Evolutionary conservation across 768 basidiomycete species (phyloP), one percentile per base, ranked within the genome.

Genomic region (Rhizopogon sp.): DNA sequence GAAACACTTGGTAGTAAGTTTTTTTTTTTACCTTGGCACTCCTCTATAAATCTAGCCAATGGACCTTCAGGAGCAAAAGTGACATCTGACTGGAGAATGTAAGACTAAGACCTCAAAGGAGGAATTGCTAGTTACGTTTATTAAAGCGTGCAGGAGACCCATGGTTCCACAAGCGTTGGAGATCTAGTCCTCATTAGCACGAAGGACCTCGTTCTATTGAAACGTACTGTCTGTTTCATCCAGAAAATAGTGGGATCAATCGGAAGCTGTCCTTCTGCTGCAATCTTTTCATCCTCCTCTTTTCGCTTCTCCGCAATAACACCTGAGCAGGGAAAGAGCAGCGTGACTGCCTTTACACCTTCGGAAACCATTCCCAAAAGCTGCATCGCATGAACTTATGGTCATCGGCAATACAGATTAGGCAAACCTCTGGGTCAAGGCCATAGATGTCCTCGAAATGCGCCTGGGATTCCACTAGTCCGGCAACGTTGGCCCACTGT

Each of bases 91-190:
- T 88, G 40, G 5, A 13, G 5, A 28, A 25, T 37, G 53, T 43
- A 57, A 56, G 56, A 54, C 47, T 53, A 53, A 47, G 29, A 29
- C 39, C 14, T 41, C 16, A 9, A 52, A 60, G 14, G 22, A 56
- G 54, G 54, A 22, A 6, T 6, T 33, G 53, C 25, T 14, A 66
- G 81, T 58, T 56, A 93, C 88, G 65, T 98, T 97, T 20, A 83
- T 81, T 43, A 97, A 71, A 9, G 90, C 82, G 62, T 95, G 93
- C 6, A 94, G 76, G 16, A 94, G 76, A 0, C 85, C 92, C 66
- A 95, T 93, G 0, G 92, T 93, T 3, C 93, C 93, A 63, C 92
- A 93, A 0, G 92, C 91, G 62, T 93, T 93, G 4, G 76, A 68
- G 54, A 92, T 92, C 88, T 90, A 55, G 25, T 16, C 16, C 39